Evolutionary conservation across 352 stramenopile genomes (phyloP).

Genomic region (Phytophthora niederhauseri): DNA sequence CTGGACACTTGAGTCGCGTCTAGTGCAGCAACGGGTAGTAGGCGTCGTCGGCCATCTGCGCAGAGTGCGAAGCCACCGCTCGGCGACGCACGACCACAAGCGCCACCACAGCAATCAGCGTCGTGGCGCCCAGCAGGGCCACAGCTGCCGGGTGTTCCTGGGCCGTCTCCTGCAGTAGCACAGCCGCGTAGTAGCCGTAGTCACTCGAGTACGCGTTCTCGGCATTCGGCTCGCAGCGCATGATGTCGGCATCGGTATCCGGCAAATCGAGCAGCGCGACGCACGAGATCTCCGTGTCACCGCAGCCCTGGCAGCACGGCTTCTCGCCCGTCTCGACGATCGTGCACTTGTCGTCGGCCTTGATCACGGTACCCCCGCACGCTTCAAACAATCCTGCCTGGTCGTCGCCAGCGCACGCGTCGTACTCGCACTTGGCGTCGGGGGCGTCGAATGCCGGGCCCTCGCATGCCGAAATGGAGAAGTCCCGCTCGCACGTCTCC

Average conservation of each 20-base stretch:
- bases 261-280: conserved; percentile 51
- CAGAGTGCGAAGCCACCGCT: conserved; percentile 17
- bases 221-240: conserved; percentile 50
- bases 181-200: conserved; percentile 27
- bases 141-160: conserved; percentile 38
- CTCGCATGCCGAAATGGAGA: conserved; percentile 70
- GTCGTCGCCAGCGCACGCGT: conserved; percentile 34
- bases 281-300: conserved; percentile 36
- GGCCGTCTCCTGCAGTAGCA: conserved; percentile 32
- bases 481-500: conserved; percentile 51
- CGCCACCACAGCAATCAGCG: conserved; percentile 54
- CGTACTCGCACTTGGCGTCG: conserved; percentile 45
- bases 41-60: conserved; percentile 43
- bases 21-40: conserved; percentile 73
- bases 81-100: conserved; percentile 55
- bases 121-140: conserved; percentile 41
- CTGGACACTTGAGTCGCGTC: neutral
- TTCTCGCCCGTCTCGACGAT: conserved; percentile 33
- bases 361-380: conserved; percentile 48
- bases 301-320: conserved; percentile 58
- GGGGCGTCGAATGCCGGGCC: conserved; percentile 51
- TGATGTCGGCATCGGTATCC: conserved; percentile 48
- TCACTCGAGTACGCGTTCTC: conserved; percentile 23
- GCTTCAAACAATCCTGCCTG: conserved; percentile 50
- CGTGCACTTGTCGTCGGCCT: conserved; percentile 28